These are phyloP conservation scores for Russula lepida DNA, from an alignment of 768 basidiomycete genomes.

Conservation along the genomic window DNA sequence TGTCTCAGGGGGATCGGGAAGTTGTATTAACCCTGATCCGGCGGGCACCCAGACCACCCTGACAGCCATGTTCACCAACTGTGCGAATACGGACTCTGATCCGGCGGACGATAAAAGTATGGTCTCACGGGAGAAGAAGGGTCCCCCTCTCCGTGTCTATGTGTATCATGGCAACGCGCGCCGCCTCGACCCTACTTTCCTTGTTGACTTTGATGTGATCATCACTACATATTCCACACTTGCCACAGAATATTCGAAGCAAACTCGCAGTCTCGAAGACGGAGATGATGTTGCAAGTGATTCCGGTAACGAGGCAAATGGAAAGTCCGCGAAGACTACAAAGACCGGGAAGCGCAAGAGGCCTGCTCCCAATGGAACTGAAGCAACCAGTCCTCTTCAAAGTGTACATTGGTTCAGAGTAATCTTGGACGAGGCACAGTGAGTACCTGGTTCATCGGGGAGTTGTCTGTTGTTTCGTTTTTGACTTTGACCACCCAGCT, in stretches of 20 bases:
- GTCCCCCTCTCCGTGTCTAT: constrained; percentile 67
- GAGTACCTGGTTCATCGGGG: constrained; percentile 31
- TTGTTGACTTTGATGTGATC: constrained; percentile 93
- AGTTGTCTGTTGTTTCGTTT: neutral
- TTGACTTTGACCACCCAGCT: constrained; percentile 39
- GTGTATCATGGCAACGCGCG: constrained; percentile 93
- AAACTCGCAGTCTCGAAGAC: constrained; percentile 59
- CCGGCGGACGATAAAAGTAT: neutral
- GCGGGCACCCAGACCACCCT: constrained; percentile 31
- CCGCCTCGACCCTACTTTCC: constrained; percentile 72
- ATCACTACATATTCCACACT: constrained; percentile 96
- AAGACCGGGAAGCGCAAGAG: constrained; percentile 32
- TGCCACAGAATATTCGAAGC: constrained; percentile 91
- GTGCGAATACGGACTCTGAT: neutral
- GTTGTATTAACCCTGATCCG: constrained; percentile 25
- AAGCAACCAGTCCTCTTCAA: constrained; percentile 75
- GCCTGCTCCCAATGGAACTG: constrained; percentile 33
- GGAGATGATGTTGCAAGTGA: constrained; percentile 62
- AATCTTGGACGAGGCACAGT: constrained; percentile 94
- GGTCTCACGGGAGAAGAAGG: neutral
- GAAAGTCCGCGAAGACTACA: constrained; percentile 64
- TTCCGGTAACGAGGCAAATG: constrained; percentile 52
- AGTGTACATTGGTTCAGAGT: constrained; percentile 95
- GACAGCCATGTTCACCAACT: constrained; percentile 20
- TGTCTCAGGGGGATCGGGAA: constrained; percentile 71